These are phyloP conservation scores for Friedmanniomyces endolithicus DNA, from an alignment of 495 filamentous ascomycete genomes.

Conservation along the genomic window DNA sequence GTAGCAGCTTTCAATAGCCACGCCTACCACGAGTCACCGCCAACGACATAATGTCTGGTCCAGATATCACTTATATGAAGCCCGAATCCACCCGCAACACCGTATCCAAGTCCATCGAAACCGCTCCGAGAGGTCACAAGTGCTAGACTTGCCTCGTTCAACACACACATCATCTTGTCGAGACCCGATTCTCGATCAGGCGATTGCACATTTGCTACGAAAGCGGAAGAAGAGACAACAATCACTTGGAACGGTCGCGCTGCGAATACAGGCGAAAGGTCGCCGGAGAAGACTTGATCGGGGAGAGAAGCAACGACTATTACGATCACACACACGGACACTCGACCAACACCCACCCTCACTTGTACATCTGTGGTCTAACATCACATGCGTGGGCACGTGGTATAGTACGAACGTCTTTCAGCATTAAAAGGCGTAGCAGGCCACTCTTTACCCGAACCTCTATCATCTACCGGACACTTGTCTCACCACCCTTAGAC, in stretches of 20 bases:
- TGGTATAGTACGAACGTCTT: slow-evolving; percentile 6
- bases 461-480: slow-evolving; percentile 10
- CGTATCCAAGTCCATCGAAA: slow-evolving; percentile 15
- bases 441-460: slow-evolving; percentile 6
- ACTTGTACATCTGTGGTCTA: not conserved
- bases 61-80: slow-evolving; percentile 1
- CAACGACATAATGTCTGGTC: slow-evolving; percentile 7
- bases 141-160: slow-evolving; percentile 7
- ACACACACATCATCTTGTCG: not conserved
- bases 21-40: slow-evolving; percentile 6
- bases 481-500: not conserved
- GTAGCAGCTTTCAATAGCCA: slow-evolving; percentile 15
- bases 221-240: slow-evolving; percentile 6
- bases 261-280: not conserved
- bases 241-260: slow-evolving; percentile 3
- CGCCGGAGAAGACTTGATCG: not conserved
- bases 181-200: not conserved
- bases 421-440: slow-evolving; percentile 13
- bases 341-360: not conserved
- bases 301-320: no score
- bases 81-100: slow-evolving; percentile 6
- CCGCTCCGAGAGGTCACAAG: slow-evolving; percentile 1
- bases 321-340: not conserved
- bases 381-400: slow-evolving; percentile 3
- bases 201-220: not conserved